These are phyloP conservation scores for Tuber aestivum DNA, from an alignment of 495 filamentous ascomycete species.

Conservation along the genomic window DNA sequence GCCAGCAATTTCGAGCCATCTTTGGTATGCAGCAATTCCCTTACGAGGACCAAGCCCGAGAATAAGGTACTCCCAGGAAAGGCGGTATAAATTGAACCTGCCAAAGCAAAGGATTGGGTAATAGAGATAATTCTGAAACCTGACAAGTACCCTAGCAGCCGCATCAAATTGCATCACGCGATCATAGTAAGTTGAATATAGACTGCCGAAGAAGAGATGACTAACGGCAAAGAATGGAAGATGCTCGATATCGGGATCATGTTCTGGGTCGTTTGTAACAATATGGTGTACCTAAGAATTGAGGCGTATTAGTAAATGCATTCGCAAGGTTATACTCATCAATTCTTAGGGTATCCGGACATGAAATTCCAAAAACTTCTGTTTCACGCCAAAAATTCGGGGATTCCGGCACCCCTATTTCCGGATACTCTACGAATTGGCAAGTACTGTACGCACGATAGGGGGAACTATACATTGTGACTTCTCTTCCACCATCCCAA, in stretches of 20 bases:
- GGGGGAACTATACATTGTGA: conserved; percentile 59
- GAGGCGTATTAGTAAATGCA: conserved; percentile 9
- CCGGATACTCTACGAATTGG: background rate
- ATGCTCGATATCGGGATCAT: conserved; percentile 96
- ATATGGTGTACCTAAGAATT: conserved; percentile 72
- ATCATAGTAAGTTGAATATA: conserved; percentile 86
- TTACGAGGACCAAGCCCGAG: conserved; percentile 69
- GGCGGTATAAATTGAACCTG: conserved; percentile 83
- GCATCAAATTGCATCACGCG: conserved; percentile 78
- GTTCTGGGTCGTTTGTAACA: conserved; percentile 91
- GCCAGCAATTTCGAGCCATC: conserved; percentile 75
- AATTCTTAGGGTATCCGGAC: background rate
- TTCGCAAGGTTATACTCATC: background rate
- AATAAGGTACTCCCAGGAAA: conserved; percentile 79
- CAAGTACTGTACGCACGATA: background rate
- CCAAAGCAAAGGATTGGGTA: conserved; percentile 79
- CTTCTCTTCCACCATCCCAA: conserved; percentile 95
- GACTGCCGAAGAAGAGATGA: conserved; percentile 69
- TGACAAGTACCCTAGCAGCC: conserved; percentile 63
- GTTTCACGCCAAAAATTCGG: background rate
- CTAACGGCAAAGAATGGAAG: conserved; percentile 93
- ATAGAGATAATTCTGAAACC: conserved; percentile 76
- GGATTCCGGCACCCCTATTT: background rate
- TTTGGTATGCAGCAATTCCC: conserved; percentile 81
- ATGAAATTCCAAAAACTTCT: background rate